phyloP scores from a whole-genome alignment of 768 basidiomycete genomes.

The Mycena sanguinolenta region DNA sequence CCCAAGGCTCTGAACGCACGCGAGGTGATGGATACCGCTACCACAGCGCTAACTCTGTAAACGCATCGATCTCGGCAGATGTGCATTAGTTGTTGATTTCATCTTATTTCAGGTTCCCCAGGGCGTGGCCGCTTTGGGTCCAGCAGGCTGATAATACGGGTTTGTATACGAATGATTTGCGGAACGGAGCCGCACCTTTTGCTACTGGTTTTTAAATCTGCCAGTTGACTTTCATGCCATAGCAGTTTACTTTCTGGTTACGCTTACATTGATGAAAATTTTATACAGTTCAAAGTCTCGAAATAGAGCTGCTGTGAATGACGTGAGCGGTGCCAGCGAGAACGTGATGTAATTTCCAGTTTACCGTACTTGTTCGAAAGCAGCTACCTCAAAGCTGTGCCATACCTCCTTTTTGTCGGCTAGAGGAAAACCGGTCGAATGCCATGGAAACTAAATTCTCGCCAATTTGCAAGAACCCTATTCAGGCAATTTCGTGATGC shows the following conservation, averaged over 20 bases:
- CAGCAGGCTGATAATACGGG: slow-evolving; percentile 28
- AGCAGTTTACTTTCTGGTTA: no score
- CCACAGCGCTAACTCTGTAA: slow-evolving; percentile 30
- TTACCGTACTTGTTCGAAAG: no score
- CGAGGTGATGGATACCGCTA: slow-evolving; percentile 34
- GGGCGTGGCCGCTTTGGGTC: slow-evolving; percentile 29
- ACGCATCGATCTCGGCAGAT: not conserved
- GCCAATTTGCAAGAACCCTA: not conserved
- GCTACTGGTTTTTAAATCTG: slow-evolving; percentile 21
- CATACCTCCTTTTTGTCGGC: no score
- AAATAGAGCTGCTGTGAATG: no score
- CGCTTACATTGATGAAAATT: no score
- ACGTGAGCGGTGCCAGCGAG: no score
- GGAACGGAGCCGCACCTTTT: slow-evolving; percentile 13
- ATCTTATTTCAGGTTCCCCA: slow-evolving; percentile 6
- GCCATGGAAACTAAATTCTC: not conserved
- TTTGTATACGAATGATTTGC: slow-evolving; percentile 32
- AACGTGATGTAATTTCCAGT: no score
- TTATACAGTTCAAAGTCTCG: no score
- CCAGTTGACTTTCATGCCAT: not conserved
- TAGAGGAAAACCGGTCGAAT: no score
- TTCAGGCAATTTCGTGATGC: not conserved
- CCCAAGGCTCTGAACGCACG: slow-evolving; percentile 27
- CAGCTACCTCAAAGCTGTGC: no score
- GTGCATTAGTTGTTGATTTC: not conserved